Conservation (phyloP, 2,329 filamentous ascomycete genomes). For the Cladosporium sp. region DNA sequence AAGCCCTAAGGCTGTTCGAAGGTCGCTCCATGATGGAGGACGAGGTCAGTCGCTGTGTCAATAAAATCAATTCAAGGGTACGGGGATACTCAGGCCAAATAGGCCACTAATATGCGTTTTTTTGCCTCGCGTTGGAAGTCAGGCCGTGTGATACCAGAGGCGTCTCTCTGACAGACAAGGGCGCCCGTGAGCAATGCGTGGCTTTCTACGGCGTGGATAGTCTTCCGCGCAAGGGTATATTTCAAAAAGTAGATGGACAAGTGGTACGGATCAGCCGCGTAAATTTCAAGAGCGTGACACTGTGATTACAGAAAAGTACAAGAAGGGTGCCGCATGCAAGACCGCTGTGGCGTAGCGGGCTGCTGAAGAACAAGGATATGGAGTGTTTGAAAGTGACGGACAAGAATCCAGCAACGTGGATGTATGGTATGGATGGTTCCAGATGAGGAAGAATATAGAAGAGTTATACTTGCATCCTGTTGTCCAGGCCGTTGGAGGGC, state of each 20-base stretch:
- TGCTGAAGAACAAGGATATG: constrained; percentile 9
- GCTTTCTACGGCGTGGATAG: constrained; percentile 6
- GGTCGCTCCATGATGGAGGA: constrained; percentile 18
- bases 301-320: constrained; percentile 12
- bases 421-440: constrained; percentile 6
- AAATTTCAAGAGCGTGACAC: constrained; percentile 11
- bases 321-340: constrained; percentile 14
- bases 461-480: constrained; percentile 10
- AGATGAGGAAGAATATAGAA: not conserved
- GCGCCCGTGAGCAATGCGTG: constrained; percentile 8
- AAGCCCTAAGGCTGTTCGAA: constrained; percentile 15
- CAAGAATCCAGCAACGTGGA: constrained; percentile 12
- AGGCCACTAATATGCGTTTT: constrained; percentile 8
- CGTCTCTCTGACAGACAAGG: constrained; percentile 13
- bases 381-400: constrained; percentile 9
- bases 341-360: constrained; percentile 9
- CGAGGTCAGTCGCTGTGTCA: constrained; percentile 17
- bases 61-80: constrained; percentile 19
- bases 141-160: constrained; percentile 10
- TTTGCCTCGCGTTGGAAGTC: not conserved
- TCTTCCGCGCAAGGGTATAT: not conserved
- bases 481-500: constrained; percentile 4
- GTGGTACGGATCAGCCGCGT: constrained; percentile 8
- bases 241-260: constrained; percentile 1
- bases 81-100: constrained; percentile 13